These are phyloP conservation scores for Periconia sp. DNA, from an alignment of 2,329 filamentous ascomycete genomes.

Conservation along the genomic window DNA sequence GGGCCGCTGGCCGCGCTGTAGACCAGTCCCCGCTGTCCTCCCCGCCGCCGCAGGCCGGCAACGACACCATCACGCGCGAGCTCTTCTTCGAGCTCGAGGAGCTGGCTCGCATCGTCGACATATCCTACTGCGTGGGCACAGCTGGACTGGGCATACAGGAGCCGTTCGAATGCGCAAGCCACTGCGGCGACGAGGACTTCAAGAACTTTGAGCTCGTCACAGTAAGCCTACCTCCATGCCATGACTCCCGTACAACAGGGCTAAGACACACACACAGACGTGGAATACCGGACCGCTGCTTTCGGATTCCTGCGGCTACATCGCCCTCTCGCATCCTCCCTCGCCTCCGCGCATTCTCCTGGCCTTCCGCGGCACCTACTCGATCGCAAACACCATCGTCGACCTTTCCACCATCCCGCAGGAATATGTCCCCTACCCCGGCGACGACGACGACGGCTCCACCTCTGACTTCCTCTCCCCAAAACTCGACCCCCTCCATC, in stretches of 20 bases:
- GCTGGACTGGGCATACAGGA: conserved; percentile 81
- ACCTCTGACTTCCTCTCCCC: conserved; percentile 32
- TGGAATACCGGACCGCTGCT: conserved; percentile 91
- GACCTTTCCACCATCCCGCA: conserved; percentile 91
- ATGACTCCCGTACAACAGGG: not conserved
- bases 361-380: conserved; percentile 94
- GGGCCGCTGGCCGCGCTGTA: conserved; percentile 13
- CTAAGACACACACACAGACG: conserved; percentile 54
- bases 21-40: conserved; percentile 38
- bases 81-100: conserved; percentile 87
- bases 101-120: conserved; percentile 88
- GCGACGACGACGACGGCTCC: conserved; percentile 51
- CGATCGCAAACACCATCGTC: conserved; percentile 85
- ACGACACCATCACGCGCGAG: conserved; percentile 59
- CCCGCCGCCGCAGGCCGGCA: conserved; percentile 25
- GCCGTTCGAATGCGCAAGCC: conserved; percentile 84
- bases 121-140: conserved; percentile 89
- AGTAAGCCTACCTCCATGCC: conserved; percentile 38
- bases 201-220: conserved; percentile 77
- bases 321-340: conserved; percentile 79
- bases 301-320: conserved; percentile 91
- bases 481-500: conserved; percentile 13
- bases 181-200: conserved; percentile 83
- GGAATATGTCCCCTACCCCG: conserved; percentile 86
- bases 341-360: conserved; percentile 72